Percentiles rank a stretch among this genome's conserved stretches.
Evolutionary conservation across 306 rosid genomes (phyloP).

Genomic region (Sphenostylis stenocarpa): DNA sequence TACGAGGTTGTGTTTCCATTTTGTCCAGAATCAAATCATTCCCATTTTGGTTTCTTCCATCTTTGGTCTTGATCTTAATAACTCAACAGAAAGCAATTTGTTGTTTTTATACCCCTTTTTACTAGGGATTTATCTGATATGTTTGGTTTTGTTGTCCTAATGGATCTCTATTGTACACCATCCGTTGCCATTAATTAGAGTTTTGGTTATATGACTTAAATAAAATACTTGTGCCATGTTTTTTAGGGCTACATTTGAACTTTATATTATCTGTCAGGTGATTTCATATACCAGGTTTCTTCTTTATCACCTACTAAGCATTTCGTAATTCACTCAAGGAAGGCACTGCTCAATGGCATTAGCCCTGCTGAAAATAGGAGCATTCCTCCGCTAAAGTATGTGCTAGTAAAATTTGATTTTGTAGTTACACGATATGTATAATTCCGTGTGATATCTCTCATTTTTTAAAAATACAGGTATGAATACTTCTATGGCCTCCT

Average conservation of each 20-base stretch:
- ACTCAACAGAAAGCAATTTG: neutral
- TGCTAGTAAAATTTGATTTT: conserved; percentile 16
- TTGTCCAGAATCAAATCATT: neutral
- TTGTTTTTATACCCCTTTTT: neutral
- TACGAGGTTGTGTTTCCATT: neutral
- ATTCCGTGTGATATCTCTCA: conserved; percentile 1
- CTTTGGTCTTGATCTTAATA: neutral
- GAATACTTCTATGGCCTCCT: conserved; percentile 87
- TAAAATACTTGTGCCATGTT: neutral
- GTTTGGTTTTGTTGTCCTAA: conserved; percentile 12
- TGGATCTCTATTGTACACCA: conserved; percentile 3
- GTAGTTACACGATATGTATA: conserved; percentile 10
- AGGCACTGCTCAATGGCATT: conserved; percentile 93
- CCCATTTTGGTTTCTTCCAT: neutral
- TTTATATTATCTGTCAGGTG: conserved; percentile 62
- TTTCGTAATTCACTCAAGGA: conserved; percentile 90
- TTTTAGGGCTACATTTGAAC: conserved; percentile 32
- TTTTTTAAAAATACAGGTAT: conserved; percentile 54
- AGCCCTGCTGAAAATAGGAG: conserved; percentile 98
- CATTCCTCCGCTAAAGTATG: conserved; percentile 91
- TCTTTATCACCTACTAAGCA: conserved; percentile 89
- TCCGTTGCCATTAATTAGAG: conserved; percentile 2
- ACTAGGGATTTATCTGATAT: neutral
- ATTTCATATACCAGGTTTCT: conserved; percentile 84
- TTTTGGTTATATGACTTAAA: conserved; percentile 22